phyloP scores from a whole-genome alignment of 2,329 filamentous ascomycete species.

The Microascus cirrosus region DNA sequence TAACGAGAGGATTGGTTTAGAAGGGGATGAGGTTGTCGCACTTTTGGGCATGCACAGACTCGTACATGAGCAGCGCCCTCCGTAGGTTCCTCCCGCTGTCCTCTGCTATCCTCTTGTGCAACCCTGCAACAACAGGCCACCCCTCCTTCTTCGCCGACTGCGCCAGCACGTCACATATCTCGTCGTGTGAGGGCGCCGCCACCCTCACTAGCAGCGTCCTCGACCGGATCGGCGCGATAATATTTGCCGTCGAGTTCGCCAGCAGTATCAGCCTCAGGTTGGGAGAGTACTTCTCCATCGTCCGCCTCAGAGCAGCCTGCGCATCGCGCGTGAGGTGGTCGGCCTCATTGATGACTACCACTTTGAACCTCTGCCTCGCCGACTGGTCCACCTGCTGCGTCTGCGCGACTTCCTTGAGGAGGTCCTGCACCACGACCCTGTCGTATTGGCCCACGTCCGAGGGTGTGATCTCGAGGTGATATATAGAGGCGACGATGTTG shows the following conservation, averaged over 20 bases:
- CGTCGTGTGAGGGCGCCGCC: conserved; percentile 71
- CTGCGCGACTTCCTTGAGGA: conserved; percentile 95
- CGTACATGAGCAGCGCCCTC: conserved; percentile 88
- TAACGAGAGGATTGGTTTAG: not conserved
- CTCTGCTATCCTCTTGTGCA: conserved; percentile 77
- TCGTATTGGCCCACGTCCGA: conserved; percentile 96
- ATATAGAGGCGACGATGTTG: conserved; percentile 94
- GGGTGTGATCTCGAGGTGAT: conserved; percentile 96
- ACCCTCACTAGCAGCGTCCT: conserved; percentile 86
- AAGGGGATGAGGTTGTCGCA: conserved; percentile 24
- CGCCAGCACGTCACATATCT: conserved; percentile 73
- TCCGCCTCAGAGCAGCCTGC: conserved; percentile 84
- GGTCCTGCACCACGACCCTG: conserved; percentile 86
- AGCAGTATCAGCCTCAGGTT: conserved; percentile 86
- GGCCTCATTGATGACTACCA: conserved; percentile 98
- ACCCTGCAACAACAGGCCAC: conserved; percentile 62
- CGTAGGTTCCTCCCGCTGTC: conserved; percentile 88
- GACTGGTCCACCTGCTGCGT: conserved; percentile 95
- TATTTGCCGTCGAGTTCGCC: conserved; percentile 94
- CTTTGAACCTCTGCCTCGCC: conserved; percentile 90
- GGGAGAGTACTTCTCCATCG: conserved; percentile 98
- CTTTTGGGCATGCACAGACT: conserved; percentile 96
- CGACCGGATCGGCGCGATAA: conserved; percentile 95
- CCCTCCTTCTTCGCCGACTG: conserved; percentile 65
- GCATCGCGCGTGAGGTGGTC: conserved; percentile 90